Evolutionary conservation across 148 eudicot species (phyloP).

Genomic region (Agrostemma githago): DNA sequence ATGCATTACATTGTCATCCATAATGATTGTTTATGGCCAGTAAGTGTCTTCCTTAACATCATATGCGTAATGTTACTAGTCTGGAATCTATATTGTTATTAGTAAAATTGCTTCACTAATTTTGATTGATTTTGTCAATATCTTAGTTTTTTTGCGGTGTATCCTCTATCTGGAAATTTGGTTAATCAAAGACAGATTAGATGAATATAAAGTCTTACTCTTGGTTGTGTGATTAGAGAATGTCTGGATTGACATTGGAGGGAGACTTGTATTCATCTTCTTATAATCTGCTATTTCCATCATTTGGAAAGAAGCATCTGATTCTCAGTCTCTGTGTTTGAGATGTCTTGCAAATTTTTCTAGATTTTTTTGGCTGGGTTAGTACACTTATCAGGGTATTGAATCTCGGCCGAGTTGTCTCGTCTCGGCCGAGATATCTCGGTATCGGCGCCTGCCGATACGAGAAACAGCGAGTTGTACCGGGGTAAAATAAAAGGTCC

Average conservation of each 20-base stretch:
- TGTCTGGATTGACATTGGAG: background rate
- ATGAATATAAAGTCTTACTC: background rate
- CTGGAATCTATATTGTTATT: background rate
- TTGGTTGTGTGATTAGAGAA: background rate
- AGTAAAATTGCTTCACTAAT: background rate
- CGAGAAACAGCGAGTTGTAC: no score
- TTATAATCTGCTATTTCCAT: background rate
- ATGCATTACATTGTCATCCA: slow-evolving; percentile 55
- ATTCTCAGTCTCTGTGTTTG: background rate
- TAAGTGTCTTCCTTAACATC: slow-evolving; percentile 38
- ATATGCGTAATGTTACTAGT: background rate
- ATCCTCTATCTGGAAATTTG: background rate
- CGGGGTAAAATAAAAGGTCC: no score
- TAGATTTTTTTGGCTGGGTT: background rate
- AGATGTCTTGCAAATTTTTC: background rate
- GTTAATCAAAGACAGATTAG: background rate
- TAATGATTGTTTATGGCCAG: slow-evolving; percentile 86
- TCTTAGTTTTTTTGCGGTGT: background rate
- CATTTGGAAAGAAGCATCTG: background rate
- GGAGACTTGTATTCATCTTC: background rate
- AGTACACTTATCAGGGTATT: background rate
- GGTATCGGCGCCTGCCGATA: no score
- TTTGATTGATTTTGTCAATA: background rate
- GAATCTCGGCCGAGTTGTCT: no score
- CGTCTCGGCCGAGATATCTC: no score